Conservation (phyloP, 2,329 filamentous ascomycete species). For the Macrophomina tecta region DNA sequence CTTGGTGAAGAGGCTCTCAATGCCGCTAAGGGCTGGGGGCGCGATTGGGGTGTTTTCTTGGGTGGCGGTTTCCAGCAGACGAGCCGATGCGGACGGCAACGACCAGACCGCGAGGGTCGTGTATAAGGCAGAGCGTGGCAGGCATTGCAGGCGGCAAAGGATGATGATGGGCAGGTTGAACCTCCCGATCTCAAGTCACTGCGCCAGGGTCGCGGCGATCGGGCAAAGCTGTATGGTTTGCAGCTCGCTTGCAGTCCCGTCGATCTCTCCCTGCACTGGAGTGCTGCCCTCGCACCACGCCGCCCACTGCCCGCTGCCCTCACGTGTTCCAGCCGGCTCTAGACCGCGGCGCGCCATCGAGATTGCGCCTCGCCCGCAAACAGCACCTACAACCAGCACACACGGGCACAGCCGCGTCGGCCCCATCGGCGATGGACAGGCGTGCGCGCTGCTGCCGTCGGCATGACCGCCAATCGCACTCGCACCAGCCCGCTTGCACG, state of each 20-base stretch:
- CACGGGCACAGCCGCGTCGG: background rate
- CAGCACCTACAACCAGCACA: background rate
- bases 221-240: conserved; percentile 25
- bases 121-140: conserved; percentile 15
- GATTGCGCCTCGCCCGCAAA: background rate
- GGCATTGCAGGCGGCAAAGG: conserved; percentile 10
- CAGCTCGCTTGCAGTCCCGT: conserved; percentile 21
- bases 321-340: conserved; percentile 20
- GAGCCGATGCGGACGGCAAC: background rate
- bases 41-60: background rate
- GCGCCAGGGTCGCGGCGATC: conserved; percentile 17
- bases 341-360: conserved; percentile 18
- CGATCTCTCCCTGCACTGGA: background rate
- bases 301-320: background rate
- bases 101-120: conserved; percentile 16
- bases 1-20: background rate
- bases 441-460: background rate
- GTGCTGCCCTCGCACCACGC: background rate
- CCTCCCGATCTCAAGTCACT: conserved; percentile 11
- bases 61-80: background rate
- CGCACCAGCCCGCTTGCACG: background rate
- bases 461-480: background rate
- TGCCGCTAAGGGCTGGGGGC: background rate
- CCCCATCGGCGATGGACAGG: background rate
- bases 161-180: conserved; percentile 26